These are phyloP conservation scores for Solanum hybrid DNA, from an alignment of 305 asterid genomes.

Conservation along the genomic window DNA sequence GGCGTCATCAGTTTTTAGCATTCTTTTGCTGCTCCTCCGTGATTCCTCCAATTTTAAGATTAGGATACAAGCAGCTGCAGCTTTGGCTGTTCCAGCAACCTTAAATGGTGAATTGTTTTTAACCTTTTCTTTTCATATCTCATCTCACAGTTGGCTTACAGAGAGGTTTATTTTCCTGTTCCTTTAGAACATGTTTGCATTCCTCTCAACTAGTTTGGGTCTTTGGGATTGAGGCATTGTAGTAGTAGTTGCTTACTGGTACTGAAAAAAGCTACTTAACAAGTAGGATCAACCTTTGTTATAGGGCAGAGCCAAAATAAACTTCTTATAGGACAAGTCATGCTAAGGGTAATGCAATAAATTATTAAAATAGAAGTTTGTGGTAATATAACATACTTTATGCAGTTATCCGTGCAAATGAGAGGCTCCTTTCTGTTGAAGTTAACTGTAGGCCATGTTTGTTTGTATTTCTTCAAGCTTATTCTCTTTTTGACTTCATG, in stretches of 20 bases:
- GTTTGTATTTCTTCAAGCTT: slow-evolving; percentile 8
- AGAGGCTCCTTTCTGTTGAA: neutral
- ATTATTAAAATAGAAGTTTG: neutral
- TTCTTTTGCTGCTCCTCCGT: slow-evolving; percentile 76
- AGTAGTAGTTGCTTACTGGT: neutral
- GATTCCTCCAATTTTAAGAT: slow-evolving; percentile 92
- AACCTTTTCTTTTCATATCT: neutral
- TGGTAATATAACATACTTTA: neutral
- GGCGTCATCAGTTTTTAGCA: slow-evolving; percentile 82
- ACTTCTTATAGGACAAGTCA: neutral
- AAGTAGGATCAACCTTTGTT: neutral
- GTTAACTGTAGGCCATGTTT: neutral
- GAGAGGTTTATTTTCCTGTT: neutral
- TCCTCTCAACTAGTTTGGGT: neutral
- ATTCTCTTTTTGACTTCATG: slow-evolving; percentile 3
- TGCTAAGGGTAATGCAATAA: neutral
- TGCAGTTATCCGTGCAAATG: neutral
- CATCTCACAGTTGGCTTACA: neutral
- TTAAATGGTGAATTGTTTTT: slow-evolving; percentile 41
- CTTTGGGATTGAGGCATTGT: neutral
- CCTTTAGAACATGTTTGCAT: neutral
- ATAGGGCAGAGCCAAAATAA: neutral
- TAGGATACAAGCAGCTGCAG: slow-evolving; percentile 96
- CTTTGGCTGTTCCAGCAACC: slow-evolving; percentile 87
- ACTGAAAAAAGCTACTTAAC: neutral